Evolutionary conservation across 345 rosid genomes (phyloP).

Genomic region (Brassica incana): DNA sequence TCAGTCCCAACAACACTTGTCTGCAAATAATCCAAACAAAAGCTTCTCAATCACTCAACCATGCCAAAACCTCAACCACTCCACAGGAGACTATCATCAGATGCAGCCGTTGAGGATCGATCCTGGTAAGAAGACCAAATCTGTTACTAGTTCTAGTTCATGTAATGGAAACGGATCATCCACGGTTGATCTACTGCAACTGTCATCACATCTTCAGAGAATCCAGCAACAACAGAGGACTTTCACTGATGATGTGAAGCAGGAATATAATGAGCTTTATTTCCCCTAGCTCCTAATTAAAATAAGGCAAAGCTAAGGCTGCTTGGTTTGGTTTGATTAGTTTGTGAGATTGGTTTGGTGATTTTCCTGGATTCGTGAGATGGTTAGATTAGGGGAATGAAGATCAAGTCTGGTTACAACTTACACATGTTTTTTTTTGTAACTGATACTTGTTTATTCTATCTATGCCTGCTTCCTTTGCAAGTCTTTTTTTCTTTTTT

Average conservation of each 20-base stretch:
- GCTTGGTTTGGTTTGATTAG: conserved; percentile 1
- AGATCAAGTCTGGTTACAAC: background rate
- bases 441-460: background rate
- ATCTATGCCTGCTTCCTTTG: conserved; percentile 11
- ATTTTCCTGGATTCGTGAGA: conserved; percentile 15
- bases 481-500: background rate
- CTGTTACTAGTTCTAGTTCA: conserved; percentile 34
- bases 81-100: conserved; percentile 8
- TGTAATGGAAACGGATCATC: conserved; percentile 43
- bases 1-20: conserved; percentile 50
- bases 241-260: conserved; percentile 52
- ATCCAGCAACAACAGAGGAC: conserved; percentile 74
- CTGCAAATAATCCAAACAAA: conserved; percentile 39
- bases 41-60: conserved; percentile 43
- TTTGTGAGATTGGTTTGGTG: conserved; percentile 7
- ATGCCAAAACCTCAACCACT: conserved; percentile 9
- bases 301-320: background rate
- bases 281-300: conserved; percentile 28
- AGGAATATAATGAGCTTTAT: conserved; percentile 51
- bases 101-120: conserved; percentile 10
- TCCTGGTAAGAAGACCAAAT: conserved; percentile 7
- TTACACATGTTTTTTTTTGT: background rate
- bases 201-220: conserved; percentile 73
- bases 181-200: conserved; percentile 64
- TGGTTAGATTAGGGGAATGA: conserved; percentile 11